Conservation (phyloP, 176 grass and related monocot species). For the Aegilops tauschii region DNA sequence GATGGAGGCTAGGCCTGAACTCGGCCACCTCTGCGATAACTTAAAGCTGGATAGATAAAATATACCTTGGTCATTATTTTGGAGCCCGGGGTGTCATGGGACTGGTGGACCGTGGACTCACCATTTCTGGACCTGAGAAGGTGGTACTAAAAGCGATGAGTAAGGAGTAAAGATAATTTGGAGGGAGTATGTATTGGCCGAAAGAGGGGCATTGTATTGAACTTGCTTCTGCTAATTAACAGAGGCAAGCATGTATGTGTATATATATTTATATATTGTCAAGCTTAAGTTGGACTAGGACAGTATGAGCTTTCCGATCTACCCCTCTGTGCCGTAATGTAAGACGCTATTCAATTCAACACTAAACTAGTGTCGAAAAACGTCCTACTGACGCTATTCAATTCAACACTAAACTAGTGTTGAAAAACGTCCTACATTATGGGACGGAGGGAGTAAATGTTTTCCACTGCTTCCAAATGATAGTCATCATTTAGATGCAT, state of each 20-base stretch:
- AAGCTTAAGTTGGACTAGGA: slow-evolving; percentile 24
- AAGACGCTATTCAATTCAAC: too few relatives aligned
- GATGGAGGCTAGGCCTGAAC: slow-evolving; percentile 92
- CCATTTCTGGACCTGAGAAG: not conserved
- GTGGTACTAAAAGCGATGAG: not conserved
- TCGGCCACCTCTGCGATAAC: slow-evolving; percentile 95
- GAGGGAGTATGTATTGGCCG: not conserved
- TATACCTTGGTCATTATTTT: slow-evolving; percentile 14
- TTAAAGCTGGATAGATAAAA: slow-evolving; percentile 77
- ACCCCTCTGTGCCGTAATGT: too few relatives aligned
- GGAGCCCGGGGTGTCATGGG: not conserved
- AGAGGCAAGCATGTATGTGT: slow-evolving; percentile 29
- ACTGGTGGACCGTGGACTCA: not conserved
- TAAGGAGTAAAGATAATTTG: not conserved
- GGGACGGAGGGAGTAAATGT: not conserved
- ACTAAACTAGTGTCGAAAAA: too few relatives aligned
- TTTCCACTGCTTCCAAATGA: not conserved
- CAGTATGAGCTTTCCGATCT: slow-evolving; percentile 13
- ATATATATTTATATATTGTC: slow-evolving; percentile 27
- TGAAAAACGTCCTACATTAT: too few relatives aligned
- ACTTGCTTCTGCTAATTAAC: slow-evolving; percentile 28
- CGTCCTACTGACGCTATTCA: too few relatives aligned
- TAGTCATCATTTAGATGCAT: not conserved
- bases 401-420: too few relatives aligned
- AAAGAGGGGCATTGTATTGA: slow-evolving; percentile 22